Evolutionary conservation across 176 grass and related monocot genomes (phyloP).

Genomic region (Avena eriantha): DNA sequence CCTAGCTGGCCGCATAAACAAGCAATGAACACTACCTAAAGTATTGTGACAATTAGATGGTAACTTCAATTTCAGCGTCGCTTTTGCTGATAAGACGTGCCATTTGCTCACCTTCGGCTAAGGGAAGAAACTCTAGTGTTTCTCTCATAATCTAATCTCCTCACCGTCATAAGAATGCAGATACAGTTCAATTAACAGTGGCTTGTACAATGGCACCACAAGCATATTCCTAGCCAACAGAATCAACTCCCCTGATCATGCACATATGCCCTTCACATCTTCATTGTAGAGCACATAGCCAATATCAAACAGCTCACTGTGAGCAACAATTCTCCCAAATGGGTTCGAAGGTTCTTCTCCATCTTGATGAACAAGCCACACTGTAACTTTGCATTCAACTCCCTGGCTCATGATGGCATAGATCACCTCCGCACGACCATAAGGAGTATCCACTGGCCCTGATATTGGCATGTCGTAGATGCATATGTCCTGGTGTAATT

Average conservation of each 20-base stretch:
- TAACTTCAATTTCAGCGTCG: neutral
- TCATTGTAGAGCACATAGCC: neutral
- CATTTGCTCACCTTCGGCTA: neutral
- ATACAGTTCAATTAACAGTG: neutral
- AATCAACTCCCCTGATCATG: neutral
- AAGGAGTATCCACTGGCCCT: neutral
- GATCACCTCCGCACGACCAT: neutral
- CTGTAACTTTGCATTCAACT: neutral
- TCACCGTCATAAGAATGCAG: neutral
- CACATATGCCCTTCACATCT: neutral
- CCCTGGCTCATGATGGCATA: conserved; percentile 4
- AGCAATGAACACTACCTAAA: neutral
- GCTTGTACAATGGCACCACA: conserved; percentile 1
- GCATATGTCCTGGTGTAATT: neutral
- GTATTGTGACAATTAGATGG: neutral
- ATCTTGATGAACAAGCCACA: neutral
- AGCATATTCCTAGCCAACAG: neutral
- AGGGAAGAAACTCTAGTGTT: neutral
- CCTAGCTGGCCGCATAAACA: too few relatives aligned
- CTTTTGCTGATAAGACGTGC: neutral
- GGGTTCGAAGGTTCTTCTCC: neutral
- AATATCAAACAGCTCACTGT: conserved; percentile 5
- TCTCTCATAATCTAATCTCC: neutral
- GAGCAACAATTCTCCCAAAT: neutral
- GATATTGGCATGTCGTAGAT: neutral